phyloP scores from a whole-genome alignment of 2,329 filamentous ascomycete genomes.

The Microascus cirrosus region DNA sequence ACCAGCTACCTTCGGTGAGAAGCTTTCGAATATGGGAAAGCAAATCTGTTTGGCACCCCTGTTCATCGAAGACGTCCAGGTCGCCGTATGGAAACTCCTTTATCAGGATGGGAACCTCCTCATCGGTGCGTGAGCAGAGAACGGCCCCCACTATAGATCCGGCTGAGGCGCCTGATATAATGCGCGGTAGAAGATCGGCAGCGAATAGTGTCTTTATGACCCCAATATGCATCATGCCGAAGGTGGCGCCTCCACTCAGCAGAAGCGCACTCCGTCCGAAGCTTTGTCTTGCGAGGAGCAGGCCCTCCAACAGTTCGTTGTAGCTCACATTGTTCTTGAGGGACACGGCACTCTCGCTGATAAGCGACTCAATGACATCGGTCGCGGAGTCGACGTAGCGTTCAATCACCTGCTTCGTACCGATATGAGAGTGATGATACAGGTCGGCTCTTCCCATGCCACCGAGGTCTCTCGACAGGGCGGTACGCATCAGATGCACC shows the following conservation, averaged over 20 bases:
- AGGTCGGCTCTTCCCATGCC: constrained; percentile 76
- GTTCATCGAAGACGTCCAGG: constrained; percentile 65
- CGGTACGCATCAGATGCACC: constrained; percentile 70
- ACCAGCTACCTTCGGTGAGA: constrained; percentile 71
- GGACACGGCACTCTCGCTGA: constrained; percentile 44
- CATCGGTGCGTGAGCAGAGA: constrained; percentile 65
- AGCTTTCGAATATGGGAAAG: constrained; percentile 60
- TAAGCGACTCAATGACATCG: constrained; percentile 59
- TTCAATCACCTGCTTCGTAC: constrained; percentile 81
- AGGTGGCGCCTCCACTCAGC: constrained; percentile 76
- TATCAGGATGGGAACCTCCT: constrained; percentile 62
- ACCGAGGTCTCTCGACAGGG: constrained; percentile 69
- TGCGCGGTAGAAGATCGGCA: constrained; percentile 63
- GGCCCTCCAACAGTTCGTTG: constrained; percentile 51
- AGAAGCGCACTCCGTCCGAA: constrained; percentile 78
- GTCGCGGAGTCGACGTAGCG: constrained; percentile 73
- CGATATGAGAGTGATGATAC: constrained; percentile 75
- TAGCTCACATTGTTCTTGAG: constrained; percentile 44
- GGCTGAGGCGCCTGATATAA: constrained; percentile 79
- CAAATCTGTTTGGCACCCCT: constrained; percentile 40
- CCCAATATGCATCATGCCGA: constrained; percentile 87
- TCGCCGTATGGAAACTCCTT: constrained; percentile 68
- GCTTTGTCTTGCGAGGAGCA: constrained; percentile 63
- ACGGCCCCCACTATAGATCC: constrained; percentile 79
- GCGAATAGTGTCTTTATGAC: constrained; percentile 76